Evolutionary conservation across 306 rosid genomes (phyloP).

Genomic region (Fagus crenata): DNA sequence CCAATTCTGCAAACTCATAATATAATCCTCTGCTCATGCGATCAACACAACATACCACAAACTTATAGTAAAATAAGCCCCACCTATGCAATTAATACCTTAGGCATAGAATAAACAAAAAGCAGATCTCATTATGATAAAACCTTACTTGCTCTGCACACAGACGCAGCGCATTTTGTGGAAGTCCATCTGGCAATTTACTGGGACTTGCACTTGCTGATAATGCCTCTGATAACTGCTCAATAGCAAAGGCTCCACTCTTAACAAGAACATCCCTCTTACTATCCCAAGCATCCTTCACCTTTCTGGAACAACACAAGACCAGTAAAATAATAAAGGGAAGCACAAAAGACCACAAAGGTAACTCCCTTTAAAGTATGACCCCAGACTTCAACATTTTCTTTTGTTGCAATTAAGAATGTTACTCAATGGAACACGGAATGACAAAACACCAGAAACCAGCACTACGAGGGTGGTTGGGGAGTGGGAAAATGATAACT

Average conservation of each 20-base stretch:
- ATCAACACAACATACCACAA: neutral
- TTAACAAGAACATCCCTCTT: conserved; percentile 74
- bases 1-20: neutral
- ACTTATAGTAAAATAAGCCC: neutral
- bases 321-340: conserved; percentile 12
- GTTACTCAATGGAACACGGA: neutral
- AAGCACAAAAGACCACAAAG: conserved; percentile 19
- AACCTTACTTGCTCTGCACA: conserved; percentile 78
- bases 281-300: conserved; percentile 80
- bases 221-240: conserved; percentile 83
- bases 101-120: conserved; percentile 1
- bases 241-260: conserved; percentile 84
- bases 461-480: neutral
- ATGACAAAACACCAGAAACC: neutral
- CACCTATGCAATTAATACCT: conserved; percentile 8
- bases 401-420: neutral
- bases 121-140: conserved; percentile 11
- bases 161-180: conserved; percentile 50
- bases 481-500: neutral
- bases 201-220: conserved; percentile 61
- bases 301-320: conserved; percentile 60
- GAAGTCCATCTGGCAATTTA: conserved; percentile 68
- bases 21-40: neutral
- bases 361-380: conserved; percentile 9
- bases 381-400: conserved; percentile 2